Base-by-base conservation (phyloP, 2,329 filamentous ascomycete species). In the Chrysoporthe deuterocubensis region DNA sequence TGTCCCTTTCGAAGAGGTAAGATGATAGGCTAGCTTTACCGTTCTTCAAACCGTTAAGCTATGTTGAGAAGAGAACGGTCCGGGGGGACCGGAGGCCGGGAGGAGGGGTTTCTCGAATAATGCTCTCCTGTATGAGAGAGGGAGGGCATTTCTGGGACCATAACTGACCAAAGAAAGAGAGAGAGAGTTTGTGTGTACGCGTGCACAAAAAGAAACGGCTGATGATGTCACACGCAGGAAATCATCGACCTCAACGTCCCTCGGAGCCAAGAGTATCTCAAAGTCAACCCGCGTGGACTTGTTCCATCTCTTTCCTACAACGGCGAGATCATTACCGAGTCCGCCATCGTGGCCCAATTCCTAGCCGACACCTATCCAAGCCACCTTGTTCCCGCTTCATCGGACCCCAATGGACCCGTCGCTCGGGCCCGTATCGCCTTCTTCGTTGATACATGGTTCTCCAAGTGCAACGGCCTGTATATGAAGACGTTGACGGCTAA, bases 271-370 rank as follows among this genome's bases (percentile, higher is more conserved):
- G 92, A 90, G 82, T 96, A 95, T 76, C 85, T 96, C 9, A 82
- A 89, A 63, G 81, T 96, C 76, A 94, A 95, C 81, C 92, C 92
- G 71, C 88, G 92, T 67, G 93, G 93, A 16, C 86, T 94, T 3
- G 92, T 96, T 4, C 92, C 93, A 0, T 81, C 88, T 0, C 80
- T 96, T 66, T 84, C 86, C 34, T 90, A 91, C 81, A 84, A 88
- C 70, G 84, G 83, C 69, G 84, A 91, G 70, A 90, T 92, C 75
- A 83, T 96, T 74, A 88, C 86, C 64, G 92, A 96, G 77, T 93
- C 90, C 2, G 88, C 81, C 71, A 86, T 95, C 70, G 88, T 95
- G n/a, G 78, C 89, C 1, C 87, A 90, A 72, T 95, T 93, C 79
- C 78, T 89, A 3, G 89, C 85, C 56, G 92, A 96, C 74, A 81